These are phyloP conservation scores for Chiua virens DNA, from an alignment of 768 basidiomycete genomes.

Conservation along the genomic window DNA sequence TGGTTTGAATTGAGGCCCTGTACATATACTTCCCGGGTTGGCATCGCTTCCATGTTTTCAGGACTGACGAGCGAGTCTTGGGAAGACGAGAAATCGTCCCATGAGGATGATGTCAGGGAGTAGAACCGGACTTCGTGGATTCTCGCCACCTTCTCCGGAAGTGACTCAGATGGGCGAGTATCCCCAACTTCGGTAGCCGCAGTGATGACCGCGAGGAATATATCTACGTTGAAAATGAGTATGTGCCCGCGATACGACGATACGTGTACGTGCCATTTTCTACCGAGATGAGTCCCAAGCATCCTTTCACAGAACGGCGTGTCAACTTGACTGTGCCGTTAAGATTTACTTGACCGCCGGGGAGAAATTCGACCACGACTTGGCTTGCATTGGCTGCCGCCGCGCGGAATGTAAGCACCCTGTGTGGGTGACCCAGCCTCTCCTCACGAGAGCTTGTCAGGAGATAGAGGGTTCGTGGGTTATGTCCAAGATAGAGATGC, in stretches of 20 bases:
- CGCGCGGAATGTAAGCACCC: constrained; percentile 72
- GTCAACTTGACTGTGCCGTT: constrained; percentile 62
- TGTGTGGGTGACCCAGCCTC: constrained; percentile 53
- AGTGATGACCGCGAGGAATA: constrained; percentile 83
- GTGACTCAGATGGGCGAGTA: constrained; percentile 56
- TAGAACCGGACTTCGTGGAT: constrained; percentile 91
- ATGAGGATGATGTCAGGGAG: constrained; percentile 77
- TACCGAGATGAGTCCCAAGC: constrained; percentile 77
- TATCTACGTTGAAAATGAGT: constrained; percentile 46
- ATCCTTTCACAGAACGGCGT: constrained; percentile 75
- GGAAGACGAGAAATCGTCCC: constrained; percentile 70
- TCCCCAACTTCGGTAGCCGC: constrained; percentile 75
- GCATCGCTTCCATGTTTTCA: constrained; percentile 50
- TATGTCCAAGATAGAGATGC: constrained; percentile 72
- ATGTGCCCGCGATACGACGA: background rate
- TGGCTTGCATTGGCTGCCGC: constrained; percentile 52
- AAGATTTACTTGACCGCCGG: constrained; percentile 69
- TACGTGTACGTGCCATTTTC: constrained; percentile 53
- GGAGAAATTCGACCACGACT: constrained; percentile 85
- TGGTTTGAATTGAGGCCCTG: constrained; percentile 41
- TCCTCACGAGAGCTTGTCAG: constrained; percentile 71
- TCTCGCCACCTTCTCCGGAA: constrained; percentile 68
- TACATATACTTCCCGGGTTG: constrained; percentile 45
- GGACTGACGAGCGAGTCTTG: constrained; percentile 56
- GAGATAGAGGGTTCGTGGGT: constrained; percentile 70